phyloP scores from a whole-genome alignment of 1,139 yeast species.

The Petasospora rhodanensis region DNA sequence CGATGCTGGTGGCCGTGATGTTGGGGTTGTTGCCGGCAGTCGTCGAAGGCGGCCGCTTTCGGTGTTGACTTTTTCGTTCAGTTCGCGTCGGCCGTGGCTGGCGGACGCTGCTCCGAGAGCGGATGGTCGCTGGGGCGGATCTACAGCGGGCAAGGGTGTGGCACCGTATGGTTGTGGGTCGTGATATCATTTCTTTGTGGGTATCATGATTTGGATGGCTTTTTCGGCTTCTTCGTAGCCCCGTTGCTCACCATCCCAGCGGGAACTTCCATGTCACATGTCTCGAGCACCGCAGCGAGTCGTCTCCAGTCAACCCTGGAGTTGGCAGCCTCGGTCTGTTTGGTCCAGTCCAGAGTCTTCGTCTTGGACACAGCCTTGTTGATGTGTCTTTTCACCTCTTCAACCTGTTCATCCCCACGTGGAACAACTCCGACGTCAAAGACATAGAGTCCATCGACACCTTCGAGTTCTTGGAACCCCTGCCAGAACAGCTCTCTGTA shows the following conservation, averaged over 20 bases:
- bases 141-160: no score
- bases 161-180: no score
- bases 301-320: constrained; percentile 23
- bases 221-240: no score
- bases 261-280: constrained; percentile 1
- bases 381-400: constrained; percentile 31
- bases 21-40: no score
- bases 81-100: no score
- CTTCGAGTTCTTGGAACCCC: constrained; percentile 30
- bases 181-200: no score
- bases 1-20: no score
- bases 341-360: constrained; percentile 20
- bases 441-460: constrained; percentile 45
- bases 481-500: constrained; percentile 32
- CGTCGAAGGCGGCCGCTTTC: no score
- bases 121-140: no score
- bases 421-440: constrained; percentile 39
- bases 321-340: constrained; percentile 30
- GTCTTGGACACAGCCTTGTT: constrained; percentile 30
- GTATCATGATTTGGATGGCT: no score
- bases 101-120: no score
- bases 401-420: constrained; percentile 28
- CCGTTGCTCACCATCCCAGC: not conserved
- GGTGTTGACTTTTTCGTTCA: no score
- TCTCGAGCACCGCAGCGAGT: constrained; percentile 13